These are phyloP conservation scores for Lecanicillium sp. DNA, from an alignment of 2,329 filamentous ascomycete species.

Conservation along the genomic window DNA sequence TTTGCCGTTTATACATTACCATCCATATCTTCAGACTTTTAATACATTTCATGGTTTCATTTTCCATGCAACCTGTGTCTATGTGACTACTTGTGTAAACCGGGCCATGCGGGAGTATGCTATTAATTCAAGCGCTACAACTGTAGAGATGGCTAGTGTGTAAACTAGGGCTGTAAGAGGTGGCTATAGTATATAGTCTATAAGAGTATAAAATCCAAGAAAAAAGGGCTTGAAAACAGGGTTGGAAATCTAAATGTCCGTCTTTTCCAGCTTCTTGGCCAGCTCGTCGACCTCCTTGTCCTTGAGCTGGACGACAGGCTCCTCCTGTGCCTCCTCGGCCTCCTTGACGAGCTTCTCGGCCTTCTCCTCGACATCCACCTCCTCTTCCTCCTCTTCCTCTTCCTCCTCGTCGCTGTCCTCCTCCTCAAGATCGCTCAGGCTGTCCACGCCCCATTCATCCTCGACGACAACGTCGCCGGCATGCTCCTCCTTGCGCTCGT, in stretches of 20 bases:
- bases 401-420: slow-evolving; percentile 63
- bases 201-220: slow-evolving; percentile 1
- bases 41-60: too few species aligned
- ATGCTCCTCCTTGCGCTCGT: slow-evolving; percentile 67
- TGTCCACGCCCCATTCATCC: slow-evolving; percentile 78
- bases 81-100: too few species aligned
- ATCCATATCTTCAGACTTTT: too few species aligned
- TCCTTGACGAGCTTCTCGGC: slow-evolving; percentile 63
- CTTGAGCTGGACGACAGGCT: slow-evolving; percentile 63
- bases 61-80: too few species aligned
- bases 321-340: slow-evolving; percentile 63
- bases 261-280: slow-evolving; percentile 68
- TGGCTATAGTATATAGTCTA: slow-evolving; percentile 19
- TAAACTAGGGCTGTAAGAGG: not conserved
- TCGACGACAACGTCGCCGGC: slow-evolving; percentile 62
- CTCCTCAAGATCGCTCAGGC: slow-evolving; percentile 78
- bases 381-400: slow-evolving; percentile 61
- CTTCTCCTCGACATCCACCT: slow-evolving; percentile 52
- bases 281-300: slow-evolving; percentile 76
- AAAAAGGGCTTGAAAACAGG: slow-evolving; percentile 1
- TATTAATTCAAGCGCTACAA: too few species aligned
- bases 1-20: too few species aligned
- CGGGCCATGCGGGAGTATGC: too few species aligned
- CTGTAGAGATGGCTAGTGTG: too few species aligned
- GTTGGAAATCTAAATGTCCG: slow-evolving; percentile 36